Evolutionary conservation across 495 filamentous ascomycete species (phyloP).

Genomic region (Chaetomidium leptoderma): DNA sequence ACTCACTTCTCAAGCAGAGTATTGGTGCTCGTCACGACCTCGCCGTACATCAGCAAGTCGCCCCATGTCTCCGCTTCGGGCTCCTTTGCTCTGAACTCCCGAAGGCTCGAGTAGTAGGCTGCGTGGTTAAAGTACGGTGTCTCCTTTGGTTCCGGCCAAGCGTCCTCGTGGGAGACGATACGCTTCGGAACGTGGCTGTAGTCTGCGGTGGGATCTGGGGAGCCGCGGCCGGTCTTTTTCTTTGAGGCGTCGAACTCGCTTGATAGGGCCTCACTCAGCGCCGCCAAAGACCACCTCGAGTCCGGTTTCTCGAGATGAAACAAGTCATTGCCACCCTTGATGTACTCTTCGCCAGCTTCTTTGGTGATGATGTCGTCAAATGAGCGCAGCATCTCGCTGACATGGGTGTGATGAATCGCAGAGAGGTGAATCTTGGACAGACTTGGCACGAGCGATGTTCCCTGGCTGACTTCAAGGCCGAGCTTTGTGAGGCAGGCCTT

Average conservation of each 20-base stretch:
- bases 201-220: conserved; percentile 62
- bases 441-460: conserved; percentile 66
- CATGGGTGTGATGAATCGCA: conserved; percentile 57
- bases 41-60: conserved; percentile 74
- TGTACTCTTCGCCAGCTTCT: conserved; percentile 65
- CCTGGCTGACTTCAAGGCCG: conserved; percentile 69
- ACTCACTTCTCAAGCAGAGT: conserved; percentile 86
- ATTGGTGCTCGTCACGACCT: conserved; percentile 91
- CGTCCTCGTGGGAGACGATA: conserved; percentile 63
- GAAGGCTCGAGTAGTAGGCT: conserved; percentile 69
- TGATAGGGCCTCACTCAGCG: conserved; percentile 35
- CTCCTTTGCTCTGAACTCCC: conserved; percentile 55
- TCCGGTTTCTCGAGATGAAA: conserved; percentile 67
- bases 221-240: conserved; percentile 23
- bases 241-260: conserved; percentile 23
- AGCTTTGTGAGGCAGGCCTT: conserved; percentile 79
- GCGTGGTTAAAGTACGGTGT: conserved; percentile 89
- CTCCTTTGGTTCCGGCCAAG: conserved; percentile 65
- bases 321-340: conserved; percentile 80
- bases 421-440: conserved; percentile 85
- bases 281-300: conserved; percentile 55
- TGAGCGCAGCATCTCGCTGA: conserved; percentile 61
- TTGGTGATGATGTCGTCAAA: conserved; percentile 64
- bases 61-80: conserved; percentile 64
- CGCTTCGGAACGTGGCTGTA: conserved; percentile 71